These are phyloP conservation scores for Neopestalotiopsis sp. DNA, from an alignment of 2,329 filamentous ascomycete species.

Conservation along the genomic window DNA sequence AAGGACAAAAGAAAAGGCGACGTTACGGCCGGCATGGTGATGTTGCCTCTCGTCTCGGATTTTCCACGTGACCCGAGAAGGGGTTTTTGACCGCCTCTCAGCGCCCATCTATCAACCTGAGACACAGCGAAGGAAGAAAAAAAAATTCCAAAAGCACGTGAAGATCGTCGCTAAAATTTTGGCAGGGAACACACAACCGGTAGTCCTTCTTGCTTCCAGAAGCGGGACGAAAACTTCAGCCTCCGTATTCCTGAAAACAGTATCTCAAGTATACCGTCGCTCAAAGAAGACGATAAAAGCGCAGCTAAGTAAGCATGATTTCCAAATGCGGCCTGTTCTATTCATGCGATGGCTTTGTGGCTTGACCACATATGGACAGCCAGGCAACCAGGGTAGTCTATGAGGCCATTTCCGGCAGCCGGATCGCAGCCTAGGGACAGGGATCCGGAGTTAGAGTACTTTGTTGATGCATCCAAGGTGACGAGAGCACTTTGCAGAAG, in stretches of 20 bases:
- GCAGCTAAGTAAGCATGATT: neutral
- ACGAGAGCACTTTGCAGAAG: neutral
- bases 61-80: neutral
- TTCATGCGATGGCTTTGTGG: neutral
- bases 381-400: neutral
- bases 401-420: neutral
- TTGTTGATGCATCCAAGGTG: neutral
- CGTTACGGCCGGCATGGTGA: neutral
- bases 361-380: conserved; percentile 4
- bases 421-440: neutral
- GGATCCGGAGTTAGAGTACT: neutral
- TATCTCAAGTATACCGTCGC: neutral
- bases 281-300: neutral
- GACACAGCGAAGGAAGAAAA: neutral
- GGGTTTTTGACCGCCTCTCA: neutral
- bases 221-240: neutral
- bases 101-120: neutral
- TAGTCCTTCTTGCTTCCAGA: neutral
- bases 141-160: neutral
- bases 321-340: neutral
- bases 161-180: neutral
- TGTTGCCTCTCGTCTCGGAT: neutral
- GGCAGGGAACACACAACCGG: neutral
- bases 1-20: conserved; percentile 2
- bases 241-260: neutral